Percentiles rank a stretch among this genome's conserved stretches.
Evolutionary conservation across 768 basidiomycete genomes (phyloP).

Genomic region (Lactarius indigo): DNA sequence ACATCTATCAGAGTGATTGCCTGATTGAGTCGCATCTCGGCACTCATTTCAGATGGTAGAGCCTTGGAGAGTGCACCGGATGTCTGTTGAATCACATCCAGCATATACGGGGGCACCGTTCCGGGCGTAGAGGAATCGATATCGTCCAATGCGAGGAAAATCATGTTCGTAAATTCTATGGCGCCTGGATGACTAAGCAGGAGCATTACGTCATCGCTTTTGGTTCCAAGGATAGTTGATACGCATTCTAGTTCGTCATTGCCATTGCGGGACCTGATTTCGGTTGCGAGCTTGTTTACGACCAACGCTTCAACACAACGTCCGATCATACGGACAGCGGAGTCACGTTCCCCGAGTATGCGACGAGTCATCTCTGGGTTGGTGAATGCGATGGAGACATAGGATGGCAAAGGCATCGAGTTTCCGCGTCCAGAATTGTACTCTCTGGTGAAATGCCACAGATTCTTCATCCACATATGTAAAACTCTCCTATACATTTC

Average conservation of each 20-base stretch:
- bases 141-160: neutral
- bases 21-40: neutral
- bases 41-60: neutral
- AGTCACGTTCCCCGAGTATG: neutral
- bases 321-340: neutral
- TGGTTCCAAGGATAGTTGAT: neutral
- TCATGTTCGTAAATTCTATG: neutral
- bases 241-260: neutral
- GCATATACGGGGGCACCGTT: neutral
- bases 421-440: too few species aligned
- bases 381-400: too few species aligned
- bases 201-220: neutral
- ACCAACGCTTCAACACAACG: neutral
- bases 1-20: neutral
- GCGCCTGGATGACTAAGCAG: neutral
- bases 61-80: fast-evolving
- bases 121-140: fast-evolving
- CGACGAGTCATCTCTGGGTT: neutral
- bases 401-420: too few species aligned
- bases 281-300: neutral
- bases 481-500: too few species aligned
- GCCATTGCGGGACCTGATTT: neutral
- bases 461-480: too few species aligned
- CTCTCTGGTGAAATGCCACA: too few species aligned
- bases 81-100: neutral